Conservation (phyloP, 306 rosid species). For the Psophocarpus tetragonolobus region DNA sequence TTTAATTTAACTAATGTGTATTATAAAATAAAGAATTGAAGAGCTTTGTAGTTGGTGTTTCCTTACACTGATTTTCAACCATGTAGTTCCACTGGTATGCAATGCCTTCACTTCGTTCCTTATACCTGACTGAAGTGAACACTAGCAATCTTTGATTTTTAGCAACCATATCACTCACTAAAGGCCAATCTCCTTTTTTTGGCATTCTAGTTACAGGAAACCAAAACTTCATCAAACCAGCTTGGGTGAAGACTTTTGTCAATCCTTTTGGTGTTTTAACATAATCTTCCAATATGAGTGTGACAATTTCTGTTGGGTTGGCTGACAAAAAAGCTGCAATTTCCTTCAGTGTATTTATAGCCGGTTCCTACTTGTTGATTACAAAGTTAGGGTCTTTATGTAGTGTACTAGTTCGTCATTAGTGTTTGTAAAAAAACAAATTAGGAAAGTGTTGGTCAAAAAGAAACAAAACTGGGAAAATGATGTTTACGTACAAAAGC, state of each 20-base stretch:
- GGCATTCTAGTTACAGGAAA: constrained; percentile 72
- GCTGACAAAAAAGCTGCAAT: constrained; percentile 65
- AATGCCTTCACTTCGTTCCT: constrained; percentile 76
- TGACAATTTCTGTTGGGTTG: constrained; percentile 69
- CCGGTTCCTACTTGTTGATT: constrained; percentile 56
- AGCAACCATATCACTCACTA: constrained; percentile 69
- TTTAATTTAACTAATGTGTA: no score
- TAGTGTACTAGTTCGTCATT: neutral
- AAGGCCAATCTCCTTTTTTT: constrained; percentile 69
- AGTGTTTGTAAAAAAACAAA: neutral
- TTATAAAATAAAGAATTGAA: neutral
- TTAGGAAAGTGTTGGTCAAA: neutral
- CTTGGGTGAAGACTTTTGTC: constrained; percentile 57
- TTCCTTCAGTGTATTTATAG: constrained; percentile 63
- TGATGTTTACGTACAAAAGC: constrained; percentile 63
- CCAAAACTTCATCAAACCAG: constrained; percentile 72
- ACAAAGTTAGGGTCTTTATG: neutral
- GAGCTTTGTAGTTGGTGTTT: neutral
- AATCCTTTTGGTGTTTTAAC: constrained; percentile 68
- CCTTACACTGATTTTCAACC: constrained; percentile 86
- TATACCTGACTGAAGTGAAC: constrained; percentile 63
- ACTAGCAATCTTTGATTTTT: constrained; percentile 72
- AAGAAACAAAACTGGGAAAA: neutral
- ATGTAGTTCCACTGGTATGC: constrained; percentile 93
- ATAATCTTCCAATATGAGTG: constrained; percentile 78